Evolutionary conservation across 495 filamentous ascomycete genomes (phyloP).

Genomic region (Talaromyces trachyspermus): DNA sequence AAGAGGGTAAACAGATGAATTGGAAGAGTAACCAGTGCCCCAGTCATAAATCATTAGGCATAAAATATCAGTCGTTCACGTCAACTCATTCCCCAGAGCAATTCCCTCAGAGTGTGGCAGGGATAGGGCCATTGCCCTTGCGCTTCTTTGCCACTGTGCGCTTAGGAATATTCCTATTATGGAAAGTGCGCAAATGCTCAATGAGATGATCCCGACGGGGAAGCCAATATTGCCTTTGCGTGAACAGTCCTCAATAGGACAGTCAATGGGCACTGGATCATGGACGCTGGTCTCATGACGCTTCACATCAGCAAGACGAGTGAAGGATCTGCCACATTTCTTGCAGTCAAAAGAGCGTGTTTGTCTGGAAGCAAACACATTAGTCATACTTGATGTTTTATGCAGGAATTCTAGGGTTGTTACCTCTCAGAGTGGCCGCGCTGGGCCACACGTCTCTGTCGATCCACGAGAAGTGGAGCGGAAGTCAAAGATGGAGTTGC

Average conservation of each 20-base stretch:
- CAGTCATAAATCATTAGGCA: too few relatives aligned
- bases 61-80: too few relatives aligned
- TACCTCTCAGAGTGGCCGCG: background rate
- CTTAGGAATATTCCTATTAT: conserved; percentile 49
- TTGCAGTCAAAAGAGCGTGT: conserved; percentile 36
- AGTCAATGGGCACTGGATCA: conserved; percentile 58
- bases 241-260: conserved; percentile 73
- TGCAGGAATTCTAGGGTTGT: background rate
- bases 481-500: too few relatives aligned
- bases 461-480: too few relatives aligned
- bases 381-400: background rate
- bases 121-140: conserved; percentile 2
- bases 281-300: conserved; percentile 48
- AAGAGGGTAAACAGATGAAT: too few relatives aligned
- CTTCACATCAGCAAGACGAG: conserved; percentile 46
- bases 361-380: conserved; percentile 13
- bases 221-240: conserved; percentile 72
- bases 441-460: too few relatives aligned
- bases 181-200: conserved; percentile 79
- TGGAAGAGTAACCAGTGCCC: too few relatives aligned
- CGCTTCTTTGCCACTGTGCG: conserved; percentile 24
- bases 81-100: too few relatives aligned
- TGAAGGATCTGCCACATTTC: conserved; percentile 41
- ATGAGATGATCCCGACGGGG: conserved; percentile 81
- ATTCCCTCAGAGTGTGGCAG: too few relatives aligned